Evolutionary conservation across 2,329 filamentous ascomycete genomes (phyloP), one percentile per base, ranked within the genome.

Genomic region (Hirsutella rhossiliensis): DNA sequence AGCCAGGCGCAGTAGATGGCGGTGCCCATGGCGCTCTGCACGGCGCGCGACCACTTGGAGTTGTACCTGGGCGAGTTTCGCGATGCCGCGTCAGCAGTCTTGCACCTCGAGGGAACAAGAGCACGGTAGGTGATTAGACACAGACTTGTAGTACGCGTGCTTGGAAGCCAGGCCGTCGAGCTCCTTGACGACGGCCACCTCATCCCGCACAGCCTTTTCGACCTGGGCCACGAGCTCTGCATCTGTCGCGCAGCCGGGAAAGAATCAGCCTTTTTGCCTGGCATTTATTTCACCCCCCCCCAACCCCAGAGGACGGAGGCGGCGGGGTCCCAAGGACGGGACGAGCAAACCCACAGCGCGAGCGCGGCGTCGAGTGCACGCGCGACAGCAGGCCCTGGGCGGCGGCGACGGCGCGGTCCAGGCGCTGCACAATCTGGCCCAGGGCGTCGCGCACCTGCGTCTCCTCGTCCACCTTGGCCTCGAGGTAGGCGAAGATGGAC

Each of bases 61-160:
- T 96, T 96, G 70, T 94, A 82, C 53, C 78, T 81, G 45, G 20
- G 4, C 23, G 23, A 4, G 23, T 4, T 23, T 23, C 7, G 23
- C 23, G 36, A 4, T 13, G 11, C 4, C 19, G 15, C 19, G 19
- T 20, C n/a, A 4, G 36, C 36, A 38, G 36, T 38, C n/a, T 38
- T 12, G 6, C 36, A 3, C 4, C 31, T 34, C n/a, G 31, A 34
- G 5, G 31, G 5, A 12, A 13, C 29, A n/a, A 32, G 31, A 12
- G 31, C 9, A 38, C n/a, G 36, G 36, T 2, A 29, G 23, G 27
- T 2, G 43, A 39, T 40, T 31, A 11, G 13, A 23, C 13, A 48
- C 65, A 40, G 58, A 96, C 75, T 95, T 96, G 79, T 97, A 98
- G 72, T 97, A 98, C 0, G 92, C 90, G 56, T 94, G 83, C 60